phyloP scores from a whole-genome alignment of 2,329 filamentous ascomycete species.

The Colletotrichum salicis region DNA sequence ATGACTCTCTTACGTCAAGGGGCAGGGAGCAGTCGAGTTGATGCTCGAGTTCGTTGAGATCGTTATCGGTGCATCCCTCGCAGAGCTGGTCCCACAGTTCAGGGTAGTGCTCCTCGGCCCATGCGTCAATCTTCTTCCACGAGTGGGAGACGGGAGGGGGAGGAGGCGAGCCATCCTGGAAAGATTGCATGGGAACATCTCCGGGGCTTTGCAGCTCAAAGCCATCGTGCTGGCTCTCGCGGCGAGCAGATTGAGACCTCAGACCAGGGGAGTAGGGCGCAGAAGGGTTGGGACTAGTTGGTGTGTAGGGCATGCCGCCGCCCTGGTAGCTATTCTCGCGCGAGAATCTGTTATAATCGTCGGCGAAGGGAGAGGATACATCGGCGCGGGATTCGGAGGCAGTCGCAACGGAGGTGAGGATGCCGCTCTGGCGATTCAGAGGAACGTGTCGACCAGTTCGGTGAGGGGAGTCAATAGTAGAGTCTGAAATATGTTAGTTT shows the following conservation, averaged over 20 bases:
- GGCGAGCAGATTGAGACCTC: conserved; percentile 78
- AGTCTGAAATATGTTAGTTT: conserved; percentile 69
- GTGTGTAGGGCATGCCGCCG: conserved; percentile 60
- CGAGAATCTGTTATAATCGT: conserved; percentile 61
- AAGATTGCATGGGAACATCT: conserved; percentile 97
- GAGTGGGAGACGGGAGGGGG: conserved; percentile 89
- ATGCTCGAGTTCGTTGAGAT: conserved; percentile 96
- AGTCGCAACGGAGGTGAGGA: conserved; percentile 88
- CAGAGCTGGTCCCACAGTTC: conserved; percentile 94
- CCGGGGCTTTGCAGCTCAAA: conserved; percentile 78
- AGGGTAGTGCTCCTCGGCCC: conserved; percentile 94
- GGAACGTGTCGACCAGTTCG: conserved; percentile 91
- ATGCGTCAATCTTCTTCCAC: conserved; percentile 93
- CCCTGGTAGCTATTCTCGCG: conserved; percentile 69
- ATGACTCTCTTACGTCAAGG: conserved; percentile 90
- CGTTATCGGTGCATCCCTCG: conserved; percentile 91
- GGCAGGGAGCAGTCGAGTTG: conserved; percentile 94
- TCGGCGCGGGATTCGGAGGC: conserved; percentile 90
- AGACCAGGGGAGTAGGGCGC: conserved; percentile 91
- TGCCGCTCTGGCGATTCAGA: conserved; percentile 82
- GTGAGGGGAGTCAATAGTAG: conserved; percentile 91
- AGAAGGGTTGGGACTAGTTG: conserved; percentile 64
- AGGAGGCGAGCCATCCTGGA: conserved; percentile 89
- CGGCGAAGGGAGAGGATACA: conserved; percentile 80
- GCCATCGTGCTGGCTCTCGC: conserved; percentile 70